phyloP scores from a whole-genome alignment of 1,139 yeast species.

The Chernovozyma aurita region DNA sequence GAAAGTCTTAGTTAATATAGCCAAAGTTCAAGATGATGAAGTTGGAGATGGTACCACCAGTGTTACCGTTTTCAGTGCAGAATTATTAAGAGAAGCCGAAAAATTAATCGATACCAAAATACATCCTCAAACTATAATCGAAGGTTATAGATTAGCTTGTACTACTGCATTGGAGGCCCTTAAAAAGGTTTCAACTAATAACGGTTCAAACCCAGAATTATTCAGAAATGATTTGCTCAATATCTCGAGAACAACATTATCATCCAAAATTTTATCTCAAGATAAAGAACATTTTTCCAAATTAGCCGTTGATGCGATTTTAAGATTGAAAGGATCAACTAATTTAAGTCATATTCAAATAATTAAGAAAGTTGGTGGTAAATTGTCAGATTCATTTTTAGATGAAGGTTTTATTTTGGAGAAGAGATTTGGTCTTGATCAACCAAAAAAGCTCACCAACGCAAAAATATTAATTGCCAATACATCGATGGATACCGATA shows the following conservation, averaged over 20 bases:
- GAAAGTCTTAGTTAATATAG: constrained; percentile 88
- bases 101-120: constrained; percentile 86
- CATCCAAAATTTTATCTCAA: constrained; percentile 91
- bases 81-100: constrained; percentile 92
- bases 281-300: constrained; percentile 86
- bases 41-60: constrained; percentile 99
- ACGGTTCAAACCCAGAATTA: constrained; percentile 53
- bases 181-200: constrained; percentile 72
- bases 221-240: constrained; percentile 77
- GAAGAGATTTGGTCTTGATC: constrained; percentile 90
- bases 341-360: constrained; percentile 92
- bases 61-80: constrained; percentile 93
- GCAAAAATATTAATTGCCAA: constrained; percentile 90
- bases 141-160: constrained; percentile 89
- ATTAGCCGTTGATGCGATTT: constrained; percentile 90
- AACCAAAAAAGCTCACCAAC: constrained; percentile 79
- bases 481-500: constrained; percentile 96
- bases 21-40: constrained; percentile 97
- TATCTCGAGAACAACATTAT: constrained; percentile 89
- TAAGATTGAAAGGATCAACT: constrained; percentile 91
- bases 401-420: constrained; percentile 94
- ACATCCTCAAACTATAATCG: constrained; percentile 96
- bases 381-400: constrained; percentile 82
- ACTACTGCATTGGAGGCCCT: constrained; percentile 79
- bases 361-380: constrained; percentile 91